Percentiles rank a stretch among this genome's conserved stretches.
Conservation (phyloP, 2,329 filamentous ascomycete species). For the Phoma sp. region DNA sequence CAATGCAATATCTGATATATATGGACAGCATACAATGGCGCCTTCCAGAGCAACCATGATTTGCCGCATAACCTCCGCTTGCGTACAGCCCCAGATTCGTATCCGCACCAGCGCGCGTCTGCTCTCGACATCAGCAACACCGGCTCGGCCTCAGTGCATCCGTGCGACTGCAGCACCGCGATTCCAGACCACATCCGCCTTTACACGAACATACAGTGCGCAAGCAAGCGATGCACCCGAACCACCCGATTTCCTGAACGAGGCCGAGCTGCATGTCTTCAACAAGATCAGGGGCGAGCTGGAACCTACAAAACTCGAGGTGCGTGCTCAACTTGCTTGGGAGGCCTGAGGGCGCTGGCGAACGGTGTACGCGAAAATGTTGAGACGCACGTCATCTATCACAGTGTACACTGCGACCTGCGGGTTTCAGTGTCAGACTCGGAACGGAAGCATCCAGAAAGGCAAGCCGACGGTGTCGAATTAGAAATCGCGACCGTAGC, state of each 20-base stretch:
- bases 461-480: not conserved
- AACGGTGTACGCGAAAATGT: slow-evolving; percentile 17
- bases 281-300: slow-evolving; percentile 54
- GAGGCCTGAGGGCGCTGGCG: slow-evolving; percentile 2
- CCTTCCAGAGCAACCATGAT: slow-evolving; percentile 42
- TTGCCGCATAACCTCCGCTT: slow-evolving; percentile 29
- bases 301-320: slow-evolving; percentile 56
- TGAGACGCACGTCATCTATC: slow-evolving; percentile 19
- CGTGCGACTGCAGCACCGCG: slow-evolving; percentile 3
- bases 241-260: slow-evolving; percentile 57
- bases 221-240: slow-evolving; percentile 29
- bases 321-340: slow-evolving; percentile 32
- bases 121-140: slow-evolving; percentile 22
- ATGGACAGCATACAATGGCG: slow-evolving; percentile 37
- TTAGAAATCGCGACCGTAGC: not conserved
- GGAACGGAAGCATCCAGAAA: not conserved
- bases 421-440: not conserved
- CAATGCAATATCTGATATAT: slow-evolving; percentile 17
- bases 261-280: slow-evolving; percentile 57
- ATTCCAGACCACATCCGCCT: not conserved
- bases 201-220: slow-evolving; percentile 36
- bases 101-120: slow-evolving; percentile 21
- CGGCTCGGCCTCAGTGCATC: slow-evolving; percentile 9
- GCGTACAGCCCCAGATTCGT: slow-evolving; percentile 24
- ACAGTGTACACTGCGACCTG: not conserved